Conservation (phyloP, 805 yeast species). For the Kazachstania taianensis region DNA sequence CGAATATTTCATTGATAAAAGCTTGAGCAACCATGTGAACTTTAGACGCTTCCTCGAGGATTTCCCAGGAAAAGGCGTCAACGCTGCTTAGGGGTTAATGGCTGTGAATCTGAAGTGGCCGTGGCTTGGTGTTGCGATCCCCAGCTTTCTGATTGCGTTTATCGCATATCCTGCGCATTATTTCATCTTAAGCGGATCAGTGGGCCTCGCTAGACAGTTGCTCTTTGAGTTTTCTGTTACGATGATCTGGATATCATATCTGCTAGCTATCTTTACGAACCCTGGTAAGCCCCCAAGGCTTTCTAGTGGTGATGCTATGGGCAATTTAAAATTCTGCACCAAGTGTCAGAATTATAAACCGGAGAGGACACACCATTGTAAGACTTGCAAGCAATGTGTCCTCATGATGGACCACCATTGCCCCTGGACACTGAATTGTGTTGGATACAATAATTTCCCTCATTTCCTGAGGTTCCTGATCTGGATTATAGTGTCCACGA, state of each 20-base stretch:
- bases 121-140: constrained; percentile 48
- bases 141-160: constrained; percentile 44
- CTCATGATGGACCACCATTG: constrained; percentile 88
- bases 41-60: too few species aligned
- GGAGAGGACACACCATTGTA: constrained; percentile 79
- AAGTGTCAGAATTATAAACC: constrained; percentile 72
- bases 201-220: constrained; percentile 33
- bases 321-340: constrained; percentile 57
- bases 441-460: constrained; percentile 68
- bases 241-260: constrained; percentile 67
- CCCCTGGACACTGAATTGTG: constrained; percentile 90
- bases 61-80: too few species aligned
- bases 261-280: constrained; percentile 48
- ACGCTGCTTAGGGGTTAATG: constrained; percentile 21
- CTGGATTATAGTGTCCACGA: constrained; percentile 50
- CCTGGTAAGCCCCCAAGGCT: constrained; percentile 62
- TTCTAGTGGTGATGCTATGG: constrained; percentile 26
- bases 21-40: too few species aligned
- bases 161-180: constrained; percentile 56
- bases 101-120: constrained; percentile 37
- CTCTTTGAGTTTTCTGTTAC: constrained; percentile 38
- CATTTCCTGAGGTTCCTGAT: constrained; percentile 68
- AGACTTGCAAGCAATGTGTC: constrained; percentile 63
- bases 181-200: constrained; percentile 40
- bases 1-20: too few species aligned